Percentiles rank a stretch among this genome's conserved stretches.
Evolutionary conservation across 306 rosid genomes (phyloP).

Genomic region (Prunus kanzakura): DNA sequence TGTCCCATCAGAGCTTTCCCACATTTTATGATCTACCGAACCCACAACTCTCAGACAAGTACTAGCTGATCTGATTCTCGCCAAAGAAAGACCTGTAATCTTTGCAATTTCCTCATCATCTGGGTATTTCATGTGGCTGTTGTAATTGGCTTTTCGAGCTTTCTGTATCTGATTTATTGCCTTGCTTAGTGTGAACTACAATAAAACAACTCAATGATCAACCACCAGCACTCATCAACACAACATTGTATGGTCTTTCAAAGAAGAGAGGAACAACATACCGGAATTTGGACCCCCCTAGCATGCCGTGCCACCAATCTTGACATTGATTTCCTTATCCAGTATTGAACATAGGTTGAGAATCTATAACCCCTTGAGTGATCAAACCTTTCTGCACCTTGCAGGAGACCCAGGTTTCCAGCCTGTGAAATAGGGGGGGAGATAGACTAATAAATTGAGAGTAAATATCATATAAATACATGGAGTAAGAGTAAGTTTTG

Average conservation of each 20-base stretch:
- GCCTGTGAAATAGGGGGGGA: slow-evolving; percentile 42
- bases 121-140: slow-evolving; percentile 35
- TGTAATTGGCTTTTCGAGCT: slow-evolving; percentile 55
- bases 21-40: slow-evolving; percentile 69
- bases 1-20: slow-evolving; percentile 41
- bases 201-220: slow-evolving; percentile 34
- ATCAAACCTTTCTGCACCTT: slow-evolving; percentile 92
- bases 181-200: slow-evolving; percentile 64
- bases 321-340: slow-evolving; percentile 89
- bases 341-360: slow-evolving; percentile 89
- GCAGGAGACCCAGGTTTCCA: slow-evolving; percentile 77
- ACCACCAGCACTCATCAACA: slow-evolving; percentile 18
- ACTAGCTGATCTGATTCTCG: slow-evolving; percentile 72
- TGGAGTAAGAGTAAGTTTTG: neutral
- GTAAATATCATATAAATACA: neutral
- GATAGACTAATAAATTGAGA: neutral
- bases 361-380: slow-evolving; percentile 68
- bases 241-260: slow-evolving; percentile 20
- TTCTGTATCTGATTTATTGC: slow-evolving; percentile 71
- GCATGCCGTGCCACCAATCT: slow-evolving; percentile 59
- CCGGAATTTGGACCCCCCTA: slow-evolving; percentile 72
- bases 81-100: slow-evolving; percentile 78
- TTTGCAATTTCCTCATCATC: slow-evolving; percentile 70
- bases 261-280: slow-evolving; percentile 38
- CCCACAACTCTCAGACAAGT: slow-evolving; percentile 72